Evolutionary conservation across 2,329 filamentous ascomycete species (phyloP).

Genomic region (Ascochyta pisi): DNA sequence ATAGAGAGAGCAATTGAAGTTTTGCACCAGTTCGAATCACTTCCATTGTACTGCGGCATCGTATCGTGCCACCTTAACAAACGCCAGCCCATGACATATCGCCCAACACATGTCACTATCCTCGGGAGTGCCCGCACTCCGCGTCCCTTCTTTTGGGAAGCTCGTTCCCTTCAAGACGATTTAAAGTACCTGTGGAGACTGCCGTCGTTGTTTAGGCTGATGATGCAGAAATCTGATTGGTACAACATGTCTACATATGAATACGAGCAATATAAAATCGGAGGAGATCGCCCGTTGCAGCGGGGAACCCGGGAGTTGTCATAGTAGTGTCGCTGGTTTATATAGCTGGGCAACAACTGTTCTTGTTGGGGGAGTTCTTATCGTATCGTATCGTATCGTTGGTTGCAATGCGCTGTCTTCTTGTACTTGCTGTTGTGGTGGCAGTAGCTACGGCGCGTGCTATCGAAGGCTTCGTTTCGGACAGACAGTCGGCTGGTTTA

Average conservation of each 20-base stretch:
- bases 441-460: neutral
- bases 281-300: neutral
- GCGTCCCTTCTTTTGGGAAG: neutral
- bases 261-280: neutral
- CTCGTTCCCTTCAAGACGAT: neutral
- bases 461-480: neutral
- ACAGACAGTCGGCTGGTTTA: neutral
- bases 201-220: neutral
- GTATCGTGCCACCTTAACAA: too few species aligned
- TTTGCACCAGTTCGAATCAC: too few species aligned
- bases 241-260: neutral
- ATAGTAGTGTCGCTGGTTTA: neutral
- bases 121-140: neutral
- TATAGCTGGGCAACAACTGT: neutral
- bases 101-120: too few species aligned
- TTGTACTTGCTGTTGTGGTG: neutral
- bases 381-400: too few species aligned
- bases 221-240: neutral
- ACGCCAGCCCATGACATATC: too few species aligned
- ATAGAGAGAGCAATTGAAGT: slow-evolving; percentile 33
- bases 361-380: neutral
- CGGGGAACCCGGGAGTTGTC: neutral
- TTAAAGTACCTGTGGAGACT: neutral
- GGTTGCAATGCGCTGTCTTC: neutral
- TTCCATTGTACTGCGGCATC: too few species aligned